Conservation (phyloP, 2,329 filamentous ascomycete genomes). For the Paecilomyces dactylethromorphus region DNA sequence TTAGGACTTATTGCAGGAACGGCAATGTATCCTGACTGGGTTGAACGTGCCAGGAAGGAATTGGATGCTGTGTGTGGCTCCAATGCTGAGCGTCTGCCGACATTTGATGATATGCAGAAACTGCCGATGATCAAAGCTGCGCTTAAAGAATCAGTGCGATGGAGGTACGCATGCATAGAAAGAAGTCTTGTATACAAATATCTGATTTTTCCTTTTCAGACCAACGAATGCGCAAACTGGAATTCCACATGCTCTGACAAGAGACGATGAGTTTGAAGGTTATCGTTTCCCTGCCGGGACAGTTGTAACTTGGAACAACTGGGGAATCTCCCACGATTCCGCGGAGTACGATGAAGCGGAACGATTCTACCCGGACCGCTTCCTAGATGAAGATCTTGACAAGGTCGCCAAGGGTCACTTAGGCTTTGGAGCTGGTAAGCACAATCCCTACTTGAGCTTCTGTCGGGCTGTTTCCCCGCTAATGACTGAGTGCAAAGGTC, state of each 20-base stretch:
- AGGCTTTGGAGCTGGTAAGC: background rate
- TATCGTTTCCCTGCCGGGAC: slow-evolving; percentile 16
- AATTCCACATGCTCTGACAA: slow-evolving; percentile 22
- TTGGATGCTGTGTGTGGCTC: slow-evolving; percentile 10
- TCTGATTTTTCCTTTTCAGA: background rate
- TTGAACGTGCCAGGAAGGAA: slow-evolving; percentile 10
- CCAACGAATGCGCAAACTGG: slow-evolving; percentile 16
- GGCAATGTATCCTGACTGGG: slow-evolving; percentile 13
- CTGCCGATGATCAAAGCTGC: background rate
- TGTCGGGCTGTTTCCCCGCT: background rate
- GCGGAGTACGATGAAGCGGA: slow-evolving; percentile 11
- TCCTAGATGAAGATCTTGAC: slow-evolving; percentile 14
- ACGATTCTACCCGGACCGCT: slow-evolving; percentile 17
- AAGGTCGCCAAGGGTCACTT: slow-evolving; percentile 21
- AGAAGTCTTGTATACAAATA: background rate
- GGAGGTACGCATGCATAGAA: background rate
- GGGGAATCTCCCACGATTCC: slow-evolving; percentile 10
- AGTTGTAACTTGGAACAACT: slow-evolving; percentile 17
- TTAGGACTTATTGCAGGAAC: slow-evolving; percentile 16
- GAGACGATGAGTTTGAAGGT: slow-evolving; percentile 13
- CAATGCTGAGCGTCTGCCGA: background rate
- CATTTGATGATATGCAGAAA: background rate
- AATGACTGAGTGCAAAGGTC: background rate
- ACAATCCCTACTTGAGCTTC: background rate
- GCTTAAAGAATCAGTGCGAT: background rate